Evolutionary conservation across 345 rosid genomes (phyloP), one percentile per base, ranked within the genome.

Genomic region (Eucalyptus cloeziana): DNA sequence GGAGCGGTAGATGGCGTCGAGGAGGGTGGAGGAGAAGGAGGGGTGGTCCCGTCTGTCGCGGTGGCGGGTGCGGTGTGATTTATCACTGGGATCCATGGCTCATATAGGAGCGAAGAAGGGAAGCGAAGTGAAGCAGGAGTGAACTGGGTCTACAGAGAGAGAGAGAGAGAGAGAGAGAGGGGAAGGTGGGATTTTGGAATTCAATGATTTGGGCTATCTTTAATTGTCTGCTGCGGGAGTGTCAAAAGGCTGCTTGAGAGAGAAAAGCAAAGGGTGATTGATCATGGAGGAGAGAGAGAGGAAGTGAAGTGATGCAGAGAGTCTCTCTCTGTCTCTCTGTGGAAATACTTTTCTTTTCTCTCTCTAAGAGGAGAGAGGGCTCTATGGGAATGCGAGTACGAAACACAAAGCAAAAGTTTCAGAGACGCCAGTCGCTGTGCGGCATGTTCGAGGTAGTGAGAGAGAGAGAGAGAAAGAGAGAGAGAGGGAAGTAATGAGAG

Each of bases 11-110:
- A 96, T 95, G 88, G 95, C 92, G 89, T 96, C 98, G 83, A 96
- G 97, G 86, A 96, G 96, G 88, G 96, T 89, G 62, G 98, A 95
- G 89, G 99, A 98, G 93, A 97, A 98, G 89, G 99, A 96, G 52
- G 98, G 98, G 86, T n/a, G 27, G 83, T 86, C 87, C 27, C 69
- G 58, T 25, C 67, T 5, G 69, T 60, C 67, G 47, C 31, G 69
- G 49, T 86, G 87, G 69, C 87, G 69, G 5, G 60, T 5, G 40
- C 58, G 87, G 60, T 30, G 52, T 30, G 85, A 40, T 76, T 25
- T 25, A 25, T 31, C 54, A 17, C 52, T 50, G 27, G 60, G 60
- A 52, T 86, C 58, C 58, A 86, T 86, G 87, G 87, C 8, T 47
- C 87, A 47, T 86, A 49, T 86, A n/a, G 52, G 81, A 67, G 79